Evolutionary conservation across 176 grass and related monocot species (phyloP).

Genomic region (Coix lacrymajobi): DNA sequence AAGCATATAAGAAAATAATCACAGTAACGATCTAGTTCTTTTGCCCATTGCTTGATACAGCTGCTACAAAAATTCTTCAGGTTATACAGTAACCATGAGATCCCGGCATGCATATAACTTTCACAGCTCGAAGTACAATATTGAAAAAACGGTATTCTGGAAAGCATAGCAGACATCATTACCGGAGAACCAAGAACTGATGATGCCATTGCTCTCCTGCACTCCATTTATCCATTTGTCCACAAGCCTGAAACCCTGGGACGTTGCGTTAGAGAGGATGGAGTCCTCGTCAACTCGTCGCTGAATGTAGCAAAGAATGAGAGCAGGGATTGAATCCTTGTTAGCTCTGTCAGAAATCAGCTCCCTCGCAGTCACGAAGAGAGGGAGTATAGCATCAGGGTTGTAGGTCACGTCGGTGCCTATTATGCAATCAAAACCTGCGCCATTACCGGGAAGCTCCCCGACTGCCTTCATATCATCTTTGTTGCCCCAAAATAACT

Average conservation of each 20-base stretch:
- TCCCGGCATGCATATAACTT: neutral
- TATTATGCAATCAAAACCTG: conserved; percentile 79
- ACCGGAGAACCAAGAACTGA: conserved; percentile 66
- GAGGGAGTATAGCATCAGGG: conserved; percentile 64
- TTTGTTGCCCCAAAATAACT: conserved; percentile 68
- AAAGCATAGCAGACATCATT: conserved; percentile 38
- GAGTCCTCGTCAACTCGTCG: conserved; percentile 64
- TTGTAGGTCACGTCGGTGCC: conserved; percentile 87
- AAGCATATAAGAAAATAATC: neutral
- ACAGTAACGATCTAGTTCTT: neutral
- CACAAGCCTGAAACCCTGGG: conserved; percentile 53
- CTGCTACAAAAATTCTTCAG: neutral
- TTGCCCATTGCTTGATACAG: neutral
- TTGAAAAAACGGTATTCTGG: conserved; percentile 45
- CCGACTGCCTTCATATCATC: conserved; percentile 39
- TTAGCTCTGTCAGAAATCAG: conserved; percentile 41
- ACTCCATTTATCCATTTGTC: conserved; percentile 84
- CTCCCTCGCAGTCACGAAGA: conserved; percentile 75
- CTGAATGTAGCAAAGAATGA: conserved; percentile 90
- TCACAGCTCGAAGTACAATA: conserved; percentile 62
- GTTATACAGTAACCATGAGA: neutral
- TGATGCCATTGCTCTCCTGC: conserved; percentile 48
- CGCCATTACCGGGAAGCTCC: conserved; percentile 25
- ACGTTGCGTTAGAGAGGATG: conserved; percentile 39
- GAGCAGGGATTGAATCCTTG: conserved; percentile 10